These are phyloP conservation scores for Penicillium nucicola DNA, from an alignment of 495 filamentous ascomycete species.

Conservation along the genomic window DNA sequence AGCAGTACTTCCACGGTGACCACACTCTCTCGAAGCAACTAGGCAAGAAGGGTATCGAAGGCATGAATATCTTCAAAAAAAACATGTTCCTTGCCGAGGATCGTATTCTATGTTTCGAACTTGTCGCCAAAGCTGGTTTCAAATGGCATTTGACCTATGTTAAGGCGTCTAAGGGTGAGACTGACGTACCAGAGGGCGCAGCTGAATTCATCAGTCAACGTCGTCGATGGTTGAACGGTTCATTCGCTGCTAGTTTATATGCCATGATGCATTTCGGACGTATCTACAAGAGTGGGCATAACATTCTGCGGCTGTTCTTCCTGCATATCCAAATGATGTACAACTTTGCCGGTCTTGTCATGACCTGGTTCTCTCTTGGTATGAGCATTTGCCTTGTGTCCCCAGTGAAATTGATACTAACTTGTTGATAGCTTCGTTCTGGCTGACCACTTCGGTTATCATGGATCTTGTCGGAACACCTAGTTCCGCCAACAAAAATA, in stretches of 20 bases:
- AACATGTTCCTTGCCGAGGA: slow-evolving; percentile 99
- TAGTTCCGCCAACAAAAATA: slow-evolving; percentile 38
- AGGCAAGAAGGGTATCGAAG: slow-evolving; percentile 97
- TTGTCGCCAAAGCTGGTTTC: slow-evolving; percentile 95
- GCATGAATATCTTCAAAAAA: slow-evolving; percentile 99
- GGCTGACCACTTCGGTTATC: slow-evolving; percentile 91
- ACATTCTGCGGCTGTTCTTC: slow-evolving; percentile 93
- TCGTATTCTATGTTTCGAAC: slow-evolving; percentile 98
- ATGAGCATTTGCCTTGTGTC: slow-evolving; percentile 31
- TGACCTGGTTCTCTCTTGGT: slow-evolving; percentile 94
- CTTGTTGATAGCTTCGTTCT: slow-evolving; percentile 65
- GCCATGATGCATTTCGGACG: slow-evolving; percentile 96
- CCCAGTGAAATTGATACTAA: slow-evolving; percentile 2
- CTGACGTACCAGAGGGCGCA: slow-evolving; percentile 94
- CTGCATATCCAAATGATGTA: slow-evolving; percentile 94
- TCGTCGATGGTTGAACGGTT: slow-evolving; percentile 96
- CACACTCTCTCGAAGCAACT: slow-evolving; percentile 92
- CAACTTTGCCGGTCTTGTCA: slow-evolving; percentile 80
- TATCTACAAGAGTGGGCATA: slow-evolving; percentile 97
- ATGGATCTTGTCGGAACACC: slow-evolving; percentile 90
- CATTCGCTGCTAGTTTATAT: slow-evolving; percentile 94
- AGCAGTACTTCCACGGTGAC: slow-evolving; percentile 99
- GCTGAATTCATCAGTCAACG: slow-evolving; percentile 96
- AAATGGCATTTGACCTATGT: slow-evolving; percentile 99
- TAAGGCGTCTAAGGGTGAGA: slow-evolving; percentile 97